Base-by-base conservation (phyloP, 164 flowering plant genomes). In the Berberis thunbergii region DNA sequence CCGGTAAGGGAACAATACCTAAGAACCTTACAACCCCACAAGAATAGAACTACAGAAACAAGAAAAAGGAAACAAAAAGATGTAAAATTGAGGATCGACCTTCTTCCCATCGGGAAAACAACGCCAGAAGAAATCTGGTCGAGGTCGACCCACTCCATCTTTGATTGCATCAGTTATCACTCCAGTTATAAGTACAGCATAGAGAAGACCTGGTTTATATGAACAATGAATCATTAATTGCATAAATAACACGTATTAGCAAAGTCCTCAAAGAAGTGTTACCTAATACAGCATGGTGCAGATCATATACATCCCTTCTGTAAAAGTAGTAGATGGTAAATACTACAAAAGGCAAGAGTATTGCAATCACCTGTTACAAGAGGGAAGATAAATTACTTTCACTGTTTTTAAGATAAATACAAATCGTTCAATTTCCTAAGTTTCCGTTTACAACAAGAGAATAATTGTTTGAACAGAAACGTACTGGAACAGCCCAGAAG, bases 21-120 rank as follows among this genome's bases (percentile, higher is more conserved):
- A 52, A 52, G n/a, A 52, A 52, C 10, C 55, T 10, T 10, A 52
- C 2, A 10, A 52, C 55, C 9, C 13, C 55, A 66, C 3, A 56
- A 38, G 38, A 5, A 63, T 38, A 26, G 7, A 43, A 38, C 26
- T 8, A 10, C 46, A 57, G 1, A 11, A n/a, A 64, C 1, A 46
- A 41, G 6, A 45, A 59, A 3, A 3, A 44, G 10, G n/a, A 44
- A 0, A 49, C 5, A 11, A 10, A 0, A 52, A 44, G 44, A 7
- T 60, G 44, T 55, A 46, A 39, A 55, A 4, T 9, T 3, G 6
- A 54, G 8, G 52, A 63, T 76, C 11, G 57, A 86, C 92, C 74
- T 75, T 85, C 65, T 67, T 77, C 2, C 96, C 96, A 79, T 88
- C 79, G 70, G 96, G 96, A 65, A 88, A 88, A 72, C 96, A 88